Base-by-base conservation (phyloP, 2,329 filamentous ascomycete species). In the Fusarium sp. region DNA sequence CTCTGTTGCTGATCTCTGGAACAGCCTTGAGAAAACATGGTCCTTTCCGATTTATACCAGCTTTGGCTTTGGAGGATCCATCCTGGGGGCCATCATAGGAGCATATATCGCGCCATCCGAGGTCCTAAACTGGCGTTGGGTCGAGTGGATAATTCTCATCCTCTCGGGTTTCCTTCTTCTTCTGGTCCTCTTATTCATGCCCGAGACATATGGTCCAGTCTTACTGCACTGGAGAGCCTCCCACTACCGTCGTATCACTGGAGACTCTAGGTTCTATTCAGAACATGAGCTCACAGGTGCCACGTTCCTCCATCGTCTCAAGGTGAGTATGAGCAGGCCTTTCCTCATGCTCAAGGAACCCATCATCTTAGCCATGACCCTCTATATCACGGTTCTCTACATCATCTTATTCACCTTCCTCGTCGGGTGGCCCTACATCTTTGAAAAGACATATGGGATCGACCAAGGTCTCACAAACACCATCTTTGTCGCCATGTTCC, bases 141-240 rank as follows among this genome's bases (percentile, higher is more conserved):
- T 86, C 0, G 91, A 92, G 79, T 93, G 91, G 81, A 85, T 90
- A 1, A 85, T 92, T 63, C 81, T 92, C 50, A 92, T 93, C 50
- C 90, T 90, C 87, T 86, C 90, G 5, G 88, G 85, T 2, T 77
- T 87, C 14, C 81, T 91, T 68, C 85, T 92, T 25, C 79, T 84
- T 32, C 74, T 88, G 47, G 88, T 93, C 59, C 77, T 89, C 43
- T 75, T 90, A 20, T 84, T 90, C 60, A 90, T 93, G 35, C 91
- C 91, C 2, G 91, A 93, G 79, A 93, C 91, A 1, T 93, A 92
- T 73, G 87, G 78, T 30, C 81, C 80, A 40, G 43, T 91, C 22
- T 82, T 93, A 20, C 82, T 93, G 25, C 86, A 89, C 63, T 84
- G 85, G 68, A 93, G 92, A 77, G 91, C 91, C 2, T 82, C 85